Base-by-base conservation (phyloP, 2,329 filamentous ascomycete genomes). In the Pseudogymnoascus sp. region DNA sequence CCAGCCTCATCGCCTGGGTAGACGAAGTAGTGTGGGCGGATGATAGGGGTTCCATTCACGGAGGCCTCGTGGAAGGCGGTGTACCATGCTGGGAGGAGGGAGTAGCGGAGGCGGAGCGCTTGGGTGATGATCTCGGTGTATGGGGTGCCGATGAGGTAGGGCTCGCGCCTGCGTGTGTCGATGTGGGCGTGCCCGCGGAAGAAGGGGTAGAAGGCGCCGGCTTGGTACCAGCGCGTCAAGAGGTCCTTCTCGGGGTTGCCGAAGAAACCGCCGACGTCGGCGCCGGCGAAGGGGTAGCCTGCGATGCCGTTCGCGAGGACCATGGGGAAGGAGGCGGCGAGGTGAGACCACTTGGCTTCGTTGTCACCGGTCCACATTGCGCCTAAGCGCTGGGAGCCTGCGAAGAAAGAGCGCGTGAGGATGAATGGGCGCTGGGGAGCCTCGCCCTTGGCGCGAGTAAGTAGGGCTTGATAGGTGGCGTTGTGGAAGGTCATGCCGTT, bases 361-460 rank as follows among this genome's bases (percentile, higher is more conserved):
- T 99, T 99, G 74, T 99, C 95, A 66, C 95, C 95, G 18, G 95
- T 99, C 95, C 95, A 99, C 93, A 97, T 97, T 65, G 95, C 93
- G 67, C 91, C 91, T 45, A 91, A 79, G 64, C 93, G 87, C 77
- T 99, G 95, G 63, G 90, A 92, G 37, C 95, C 95, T 11, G 93
- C 85, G 73, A 88, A 99, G 79, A 96, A 99, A 0, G 93, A 89
- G 34, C 95, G 89, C 1, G 95, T 99, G 61, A 99, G 83, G 10
- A 97, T 85, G 73, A 99, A 99, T 0, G 95, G 95, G 4, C 95
- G 88, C 36, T 88, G 86, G 12, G 59, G 59, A 29, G 88, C 78
- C 75, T 96, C 92, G 62, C 91, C 91, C 76, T 92, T 89, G 78
- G 95, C 92, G 68, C 95, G 90, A 63, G 89, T 86, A 31, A 93